Conservation (phyloP, 1,284 basidiomycete species). For the Marasmius oreades region DNA sequence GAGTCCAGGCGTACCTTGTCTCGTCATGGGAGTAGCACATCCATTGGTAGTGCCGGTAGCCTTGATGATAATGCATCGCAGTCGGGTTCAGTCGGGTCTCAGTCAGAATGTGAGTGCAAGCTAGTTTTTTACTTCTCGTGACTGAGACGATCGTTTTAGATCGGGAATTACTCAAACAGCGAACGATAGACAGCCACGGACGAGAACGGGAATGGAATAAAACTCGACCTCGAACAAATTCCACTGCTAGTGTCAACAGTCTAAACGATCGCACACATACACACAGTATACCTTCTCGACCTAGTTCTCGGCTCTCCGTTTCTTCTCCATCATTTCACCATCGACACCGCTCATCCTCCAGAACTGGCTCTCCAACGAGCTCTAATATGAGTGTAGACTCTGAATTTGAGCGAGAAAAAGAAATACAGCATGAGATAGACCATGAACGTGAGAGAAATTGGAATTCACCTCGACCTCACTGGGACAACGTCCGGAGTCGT, state of each 20-base stretch:
- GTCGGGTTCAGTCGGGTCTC: conserved; percentile 42
- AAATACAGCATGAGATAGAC: conserved; percentile 32
- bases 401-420: conserved; percentile 28
- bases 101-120: conserved; percentile 39
- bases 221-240: conserved; percentile 26
- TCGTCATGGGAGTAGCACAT: conserved; percentile 32
- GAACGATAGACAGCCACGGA: conserved; percentile 40
- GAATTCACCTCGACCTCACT: conserved; percentile 54
- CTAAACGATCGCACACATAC: conserved; percentile 25
- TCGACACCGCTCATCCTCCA: conserved; percentile 27
- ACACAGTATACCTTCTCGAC: conserved; percentile 30
- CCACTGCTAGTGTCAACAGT: conserved; percentile 24
- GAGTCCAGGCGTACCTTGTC: conserved; percentile 2
- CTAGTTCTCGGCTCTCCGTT: conserved; percentile 30
- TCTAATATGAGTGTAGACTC: conserved; percentile 32
- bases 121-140: background rate
- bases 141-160: conserved; percentile 27
- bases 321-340: conserved; percentile 22
- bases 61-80: conserved; percentile 36
- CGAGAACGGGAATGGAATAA: conserved; percentile 58
- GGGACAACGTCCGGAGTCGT: conserved; percentile 27
- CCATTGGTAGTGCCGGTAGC: conserved; percentile 34
- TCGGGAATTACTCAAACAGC: conserved; percentile 38
- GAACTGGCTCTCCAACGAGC: conserved; percentile 37
- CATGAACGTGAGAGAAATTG: conserved; percentile 51